phyloP scores from a whole-genome alignment of 805 yeast genomes.

The Helenozyma rhizophorensis region DNA sequence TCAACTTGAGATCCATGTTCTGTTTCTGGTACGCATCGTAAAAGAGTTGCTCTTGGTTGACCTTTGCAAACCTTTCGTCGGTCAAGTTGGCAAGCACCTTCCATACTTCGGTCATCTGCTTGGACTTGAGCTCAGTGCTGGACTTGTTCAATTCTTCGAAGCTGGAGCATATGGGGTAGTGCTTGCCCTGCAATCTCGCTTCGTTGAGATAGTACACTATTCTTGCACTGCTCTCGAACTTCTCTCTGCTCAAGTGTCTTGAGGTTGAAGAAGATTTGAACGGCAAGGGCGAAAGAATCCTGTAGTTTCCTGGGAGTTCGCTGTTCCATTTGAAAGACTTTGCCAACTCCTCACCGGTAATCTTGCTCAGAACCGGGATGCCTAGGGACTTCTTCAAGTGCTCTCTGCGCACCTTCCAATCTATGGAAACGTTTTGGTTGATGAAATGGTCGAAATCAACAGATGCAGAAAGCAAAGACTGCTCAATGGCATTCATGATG shows the following conservation, averaged over 20 bases:
- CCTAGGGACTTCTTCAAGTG: conserved; percentile 74
- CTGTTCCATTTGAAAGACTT: conserved; percentile 33
- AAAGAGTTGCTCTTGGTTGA: conserved; percentile 33
- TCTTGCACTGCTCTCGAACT: conserved; percentile 72
- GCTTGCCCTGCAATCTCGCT: conserved; percentile 48
- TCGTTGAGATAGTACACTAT: conserved; percentile 69
- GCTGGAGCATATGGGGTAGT: conserved; percentile 55
- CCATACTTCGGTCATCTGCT: conserved; percentile 75
- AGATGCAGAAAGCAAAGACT: conserved; percentile 66
- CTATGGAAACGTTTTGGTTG: conserved; percentile 65
- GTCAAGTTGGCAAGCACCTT: conserved; percentile 52
- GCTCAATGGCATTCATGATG: conserved; percentile 78
- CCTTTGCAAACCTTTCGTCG: conserved; percentile 29
- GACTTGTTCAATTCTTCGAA: conserved; percentile 57
- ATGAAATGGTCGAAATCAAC: conserved; percentile 79
- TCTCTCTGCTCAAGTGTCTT: conserved; percentile 41
- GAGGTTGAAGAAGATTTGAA: conserved; percentile 8
- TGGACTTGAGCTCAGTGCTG: conserved; percentile 59
- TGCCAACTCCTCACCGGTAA: conserved; percentile 15
- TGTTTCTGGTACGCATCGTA: conserved; percentile 16
- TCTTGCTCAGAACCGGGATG: conserved; percentile 10
- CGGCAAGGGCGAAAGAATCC: conserved; percentile 30
- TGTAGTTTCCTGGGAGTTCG: conserved; percentile 27
- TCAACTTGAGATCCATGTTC: conserved; percentile 17
- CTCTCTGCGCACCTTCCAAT: conserved; percentile 78